Conservation (phyloP, 805 yeast species). For the Ogataea allantospora region DNA sequence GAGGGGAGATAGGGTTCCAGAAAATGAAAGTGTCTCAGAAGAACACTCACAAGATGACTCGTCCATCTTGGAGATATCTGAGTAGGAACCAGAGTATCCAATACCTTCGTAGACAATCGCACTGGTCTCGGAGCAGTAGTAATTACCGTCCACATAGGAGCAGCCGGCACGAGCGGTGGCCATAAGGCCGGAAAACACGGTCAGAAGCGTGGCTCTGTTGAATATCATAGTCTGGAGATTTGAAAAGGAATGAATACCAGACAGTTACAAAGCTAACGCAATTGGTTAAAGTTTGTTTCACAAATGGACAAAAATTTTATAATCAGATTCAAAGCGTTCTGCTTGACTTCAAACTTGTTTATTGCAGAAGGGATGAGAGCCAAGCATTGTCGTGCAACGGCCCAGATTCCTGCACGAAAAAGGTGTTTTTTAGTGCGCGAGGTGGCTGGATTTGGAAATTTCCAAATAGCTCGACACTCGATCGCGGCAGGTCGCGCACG, state of each 20-base stretch:
- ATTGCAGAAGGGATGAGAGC: constrained; percentile 10
- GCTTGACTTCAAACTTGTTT: constrained; percentile 8
- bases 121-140: constrained; percentile 71
- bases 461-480: constrained; percentile 5
- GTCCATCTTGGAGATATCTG: constrained; percentile 73
- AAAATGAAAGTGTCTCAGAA: constrained; percentile 53
- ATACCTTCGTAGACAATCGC: constrained; percentile 58
- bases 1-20: constrained; percentile 74
- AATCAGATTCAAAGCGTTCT: constrained; percentile 1
- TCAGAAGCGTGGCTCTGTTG: constrained; percentile 20
- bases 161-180: constrained; percentile 27
- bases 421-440: constrained; percentile 3
- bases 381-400: constrained; percentile 7
- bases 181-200: constrained; percentile 24
- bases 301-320: neutral
- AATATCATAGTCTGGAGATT: constrained; percentile 22
- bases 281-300: neutral
- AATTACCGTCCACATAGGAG: constrained; percentile 62
- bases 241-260: constrained; percentile 15
- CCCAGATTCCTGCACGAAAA: constrained; percentile 5
- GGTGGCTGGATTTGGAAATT: constrained; percentile 11
- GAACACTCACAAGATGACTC: constrained; percentile 63
- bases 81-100: constrained; percentile 79
- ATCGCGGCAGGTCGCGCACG: constrained; percentile 3
- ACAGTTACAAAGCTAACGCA: constrained; percentile 4